Conservation (phyloP, 495 filamentous ascomycete genomes). For the Talaromyces liani region DNA sequence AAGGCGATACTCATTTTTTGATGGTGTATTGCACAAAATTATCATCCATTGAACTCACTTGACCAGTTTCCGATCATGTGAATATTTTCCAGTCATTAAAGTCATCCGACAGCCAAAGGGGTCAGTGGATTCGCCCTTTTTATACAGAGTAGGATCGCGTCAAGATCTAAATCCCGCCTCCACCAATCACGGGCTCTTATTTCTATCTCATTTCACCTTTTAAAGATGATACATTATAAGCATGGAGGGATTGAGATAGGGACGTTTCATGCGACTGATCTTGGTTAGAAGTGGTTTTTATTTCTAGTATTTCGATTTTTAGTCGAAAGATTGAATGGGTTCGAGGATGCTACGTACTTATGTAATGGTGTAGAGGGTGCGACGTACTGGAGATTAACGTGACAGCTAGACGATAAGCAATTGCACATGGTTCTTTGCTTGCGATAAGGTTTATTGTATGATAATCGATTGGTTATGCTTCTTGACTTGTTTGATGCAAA, state of each 20-base stretch:
- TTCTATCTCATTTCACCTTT: not conserved
- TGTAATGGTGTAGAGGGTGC: not conserved
- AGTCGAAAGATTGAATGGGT: not conserved
- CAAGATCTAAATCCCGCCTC: not conserved
- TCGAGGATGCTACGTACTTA: not conserved
- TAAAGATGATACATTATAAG: not conserved
- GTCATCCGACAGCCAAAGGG: not conserved
- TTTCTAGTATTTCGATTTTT: not conserved
- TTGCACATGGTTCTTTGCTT: not conserved
- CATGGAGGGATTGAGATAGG: not conserved
- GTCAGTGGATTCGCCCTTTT: not conserved
- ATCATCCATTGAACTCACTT: not conserved
- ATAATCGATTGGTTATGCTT: not conserved
- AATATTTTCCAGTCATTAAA: not conserved
- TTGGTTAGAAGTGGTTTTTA: not conserved
- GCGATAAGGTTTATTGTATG: not conserved
- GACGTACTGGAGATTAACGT: not conserved
- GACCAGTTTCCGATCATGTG: not conserved
- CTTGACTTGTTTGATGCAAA: not conserved
- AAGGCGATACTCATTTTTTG: not conserved
- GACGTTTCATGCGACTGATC: not conserved
- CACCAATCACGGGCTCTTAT: not conserved
- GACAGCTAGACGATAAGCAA: not conserved
- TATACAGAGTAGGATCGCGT: conserved; percentile 1
- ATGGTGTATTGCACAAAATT: not conserved